Evolutionary conservation across 805 yeast species (phyloP), one percentile per base, ranked within the genome.

Genomic region (Cyberlindnera xishuangbannaensis): DNA sequence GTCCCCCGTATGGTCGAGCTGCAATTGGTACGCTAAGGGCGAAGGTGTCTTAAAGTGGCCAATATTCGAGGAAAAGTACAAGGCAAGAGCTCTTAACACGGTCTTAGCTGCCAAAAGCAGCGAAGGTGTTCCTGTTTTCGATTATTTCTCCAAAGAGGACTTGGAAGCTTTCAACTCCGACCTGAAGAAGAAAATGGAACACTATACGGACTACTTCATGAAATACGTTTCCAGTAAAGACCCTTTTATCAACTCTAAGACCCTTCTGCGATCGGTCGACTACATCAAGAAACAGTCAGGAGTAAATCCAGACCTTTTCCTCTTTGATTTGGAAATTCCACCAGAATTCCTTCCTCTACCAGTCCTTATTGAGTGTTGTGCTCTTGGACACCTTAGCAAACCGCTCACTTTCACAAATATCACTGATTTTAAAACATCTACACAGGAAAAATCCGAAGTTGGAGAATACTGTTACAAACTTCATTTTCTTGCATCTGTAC

Each of bases 41-140:
- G 52, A 47, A 22, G 41, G 43, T 5, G 29, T 46, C 4, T 22
- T 47, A 12, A 34, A 34, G 11, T 49, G 54, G 54, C 49, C 48
- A 8, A 28, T 44, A 4, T 42, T 44, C 16, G 38, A 44, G 15
- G 27, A 26, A 4, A 33, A 35, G 17, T 45, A 31, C 36, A 22
- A 28, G 15, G 20, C 34, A 1, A 38, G 25, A 16, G 37, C 40
- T 4, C 23, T 41, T 7, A 43, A 43, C 25, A 25, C 41, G 4
- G 15, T 29, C 3, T 19, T 49, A 5, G 38, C 41, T 9, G 35
- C 40, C n/a, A 18, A 24, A 4, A 32, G 34, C 14, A 26, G 31
- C 2, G n/a, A 18, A 4, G 36, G 31, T 4, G 15, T 45, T 16
- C 48, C 50, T 3, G 20, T 22, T 11, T 12, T 38, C 9, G 32